Conservation (phyloP, 2,329 filamentous ascomycete species). For the Aaosphaeria pasadenensis region DNA sequence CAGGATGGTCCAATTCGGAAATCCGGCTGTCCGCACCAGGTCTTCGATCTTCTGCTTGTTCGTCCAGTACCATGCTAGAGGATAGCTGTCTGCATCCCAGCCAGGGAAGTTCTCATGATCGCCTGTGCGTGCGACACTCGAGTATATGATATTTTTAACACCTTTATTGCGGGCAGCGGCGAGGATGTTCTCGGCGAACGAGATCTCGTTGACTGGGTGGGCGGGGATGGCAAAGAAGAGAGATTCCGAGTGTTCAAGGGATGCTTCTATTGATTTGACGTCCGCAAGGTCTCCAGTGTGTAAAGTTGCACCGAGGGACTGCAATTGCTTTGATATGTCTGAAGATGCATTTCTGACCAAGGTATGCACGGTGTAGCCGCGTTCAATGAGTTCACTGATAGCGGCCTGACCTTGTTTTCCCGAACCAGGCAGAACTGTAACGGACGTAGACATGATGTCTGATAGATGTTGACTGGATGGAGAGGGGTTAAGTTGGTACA, state of each 20-base stretch:
- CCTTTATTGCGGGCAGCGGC: neutral
- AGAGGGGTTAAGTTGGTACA: no score
- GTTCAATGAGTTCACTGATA: neutral
- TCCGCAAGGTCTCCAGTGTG: neutral
- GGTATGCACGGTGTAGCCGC: neutral
- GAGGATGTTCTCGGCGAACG: neutral
- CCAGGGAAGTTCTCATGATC: conserved; percentile 1
- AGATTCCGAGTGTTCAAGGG: neutral
- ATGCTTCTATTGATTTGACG: neutral
- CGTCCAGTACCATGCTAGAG: conserved; percentile 5
- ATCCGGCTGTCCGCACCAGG: conserved; percentile 2
- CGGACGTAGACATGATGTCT: no score
- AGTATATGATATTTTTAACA: neutral
- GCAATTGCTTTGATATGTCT: neutral
- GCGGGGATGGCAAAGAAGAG: conserved; percentile 4
- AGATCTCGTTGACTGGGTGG: neutral
- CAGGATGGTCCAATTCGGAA: conserved; percentile 4
- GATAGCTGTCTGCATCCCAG: conserved; percentile 3
- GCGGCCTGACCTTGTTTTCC: no score
- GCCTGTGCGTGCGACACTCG: neutral
- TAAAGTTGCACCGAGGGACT: neutral
- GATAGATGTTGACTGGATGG: no score
- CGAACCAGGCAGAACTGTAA: no score
- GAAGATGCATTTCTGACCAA: neutral
- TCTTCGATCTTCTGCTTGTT: conserved; percentile 4